phyloP scores from a whole-genome alignment of 2,329 filamentous ascomycete species.

The Neonectria neomacrospora region DNA sequence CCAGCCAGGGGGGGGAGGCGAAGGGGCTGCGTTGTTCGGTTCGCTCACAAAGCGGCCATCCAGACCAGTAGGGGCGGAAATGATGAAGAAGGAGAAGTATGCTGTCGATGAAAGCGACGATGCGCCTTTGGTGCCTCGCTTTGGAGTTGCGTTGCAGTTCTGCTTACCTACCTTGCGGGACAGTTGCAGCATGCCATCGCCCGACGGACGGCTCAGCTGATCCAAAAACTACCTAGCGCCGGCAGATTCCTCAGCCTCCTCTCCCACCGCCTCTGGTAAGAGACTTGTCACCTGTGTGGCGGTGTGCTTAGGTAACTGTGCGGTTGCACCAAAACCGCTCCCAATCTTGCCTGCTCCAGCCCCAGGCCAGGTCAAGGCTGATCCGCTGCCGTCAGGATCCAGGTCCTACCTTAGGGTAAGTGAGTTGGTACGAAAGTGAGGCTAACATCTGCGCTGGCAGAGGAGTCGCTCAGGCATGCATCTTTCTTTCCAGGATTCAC shows the following conservation, averaged over 20 bases:
- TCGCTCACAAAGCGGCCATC: constrained; percentile 15
- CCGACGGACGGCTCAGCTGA: constrained; percentile 24
- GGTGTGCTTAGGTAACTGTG: constrained; percentile 23
- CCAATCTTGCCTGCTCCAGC: constrained; percentile 2
- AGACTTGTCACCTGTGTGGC: constrained; percentile 32
- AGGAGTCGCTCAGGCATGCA: neutral
- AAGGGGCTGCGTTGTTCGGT: constrained; percentile 16
- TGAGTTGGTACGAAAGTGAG: neutral
- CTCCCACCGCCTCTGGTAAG: constrained; percentile 21
- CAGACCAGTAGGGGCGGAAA: constrained; percentile 3
- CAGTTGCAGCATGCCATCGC: constrained; percentile 6
- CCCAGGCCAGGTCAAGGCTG: constrained; percentile 3
- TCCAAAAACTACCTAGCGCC: constrained; percentile 41
- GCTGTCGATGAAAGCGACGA: constrained; percentile 10
- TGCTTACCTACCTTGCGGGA: constrained; percentile 5
- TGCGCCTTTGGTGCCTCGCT: constrained; percentile 18
- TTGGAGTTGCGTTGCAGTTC: constrained; percentile 8
- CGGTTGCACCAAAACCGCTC: neutral
- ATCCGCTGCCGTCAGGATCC: neutral
- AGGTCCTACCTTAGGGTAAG: constrained; percentile 5
- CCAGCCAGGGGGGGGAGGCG: constrained; percentile 13
- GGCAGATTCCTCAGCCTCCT: constrained; percentile 37
- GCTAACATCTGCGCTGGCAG: constrained; percentile 10
- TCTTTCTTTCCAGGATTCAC: neutral
- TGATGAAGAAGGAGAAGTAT: constrained; percentile 4